Evolutionary conservation across 2,329 filamentous ascomycete species (phyloP), one percentile per base, ranked within the genome.

Genomic region (Fusarium sp.): DNA sequence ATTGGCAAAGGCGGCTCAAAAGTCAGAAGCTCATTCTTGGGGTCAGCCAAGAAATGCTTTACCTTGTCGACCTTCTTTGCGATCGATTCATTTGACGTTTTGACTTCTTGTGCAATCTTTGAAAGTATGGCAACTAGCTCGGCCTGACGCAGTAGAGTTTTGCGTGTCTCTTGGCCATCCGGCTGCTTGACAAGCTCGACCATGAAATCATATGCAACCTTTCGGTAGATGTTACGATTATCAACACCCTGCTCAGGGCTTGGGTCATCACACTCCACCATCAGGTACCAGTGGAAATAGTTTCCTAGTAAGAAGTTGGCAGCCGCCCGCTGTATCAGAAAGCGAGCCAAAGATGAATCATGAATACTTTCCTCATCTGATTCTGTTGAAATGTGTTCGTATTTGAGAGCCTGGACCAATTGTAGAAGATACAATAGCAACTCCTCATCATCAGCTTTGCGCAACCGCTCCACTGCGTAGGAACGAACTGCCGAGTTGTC

Each of bases 181-280:
- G 90, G 85, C 4, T 85, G 87, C 74, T 90, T 89, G 68, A 93
- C 91, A 5, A 98, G 84, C 78, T 96, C 93, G 8, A 88, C 85
- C 94, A 98, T 97, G 79, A 98, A 99, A 76, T 98, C 93, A 75
- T 94, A 99, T 63, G 96, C 94, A 11, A 99, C 93, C 74, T 95
- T 94, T 28, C 93, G 91, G 79, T 97, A 99, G 20, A 98, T 89
- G 67, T 93, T 92, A 47, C 93, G 91, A 76, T 95, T 92, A 59
- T 90, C 89, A 7, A 88, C 85, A 23, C 89, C 87, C 73, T 94
- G 93, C 45, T 93, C 91, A 5, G 89, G 89, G 70, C 92, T 94
- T 63, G 86, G 84, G 78, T 98, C 95, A 73, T 97, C 93, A 72
- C 94, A 97, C 81, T 99, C 97, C 2, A 99, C 96, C 90, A 98